Base-by-base conservation (phyloP, 495 filamentous ascomycete species). In the Penicillium angulare region DNA sequence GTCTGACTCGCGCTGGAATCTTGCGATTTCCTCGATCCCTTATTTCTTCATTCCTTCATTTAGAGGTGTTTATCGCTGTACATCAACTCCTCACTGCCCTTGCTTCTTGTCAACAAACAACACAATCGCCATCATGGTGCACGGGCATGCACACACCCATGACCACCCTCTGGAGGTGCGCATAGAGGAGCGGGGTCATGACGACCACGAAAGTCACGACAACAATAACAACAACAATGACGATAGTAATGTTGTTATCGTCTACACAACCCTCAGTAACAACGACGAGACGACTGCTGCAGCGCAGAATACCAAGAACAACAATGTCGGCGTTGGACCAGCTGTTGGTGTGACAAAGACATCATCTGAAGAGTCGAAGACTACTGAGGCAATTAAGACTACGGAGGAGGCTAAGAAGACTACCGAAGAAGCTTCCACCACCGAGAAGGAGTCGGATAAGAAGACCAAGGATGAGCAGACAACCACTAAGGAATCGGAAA, bases 111-210 rank as follows among this genome's bases (percentile, higher is more conserved):
- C 33, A 24, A 16, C 22, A 6, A 16, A 20, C 4, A 20, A 3
- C 18, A 3, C 18, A 9, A 24, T 22, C 29, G 41, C 31, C 53
- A 56, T 22, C 32, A 67, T 65, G 51, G 60, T 57, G 47, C 64
- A 67, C 43, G 62, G 64, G 38, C 64, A 65, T 53, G 50, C 49
- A 36, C 62, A 62, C 31, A 52, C 43, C 27, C 55, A 63, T 42
- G 51, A 47, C 42, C 53, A 49, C 52, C 50, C 44, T 40, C 45
- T 51, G n/a, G 50, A 58, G 27, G 51, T 21, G 10, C 42, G 35
- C 27, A 2, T 61, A 2, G 59, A 55, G 41, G 59, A 45, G 44
- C 56, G 50, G 13, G 59, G 34, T 13, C 18, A 29, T 12, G 32
- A 44, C 12, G 12, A 34, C 18, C 6, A 41, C 18, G 18, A 43